Conservation (phyloP, 2,329 filamentous ascomycete genomes). For the Daldinia sp. region DNA sequence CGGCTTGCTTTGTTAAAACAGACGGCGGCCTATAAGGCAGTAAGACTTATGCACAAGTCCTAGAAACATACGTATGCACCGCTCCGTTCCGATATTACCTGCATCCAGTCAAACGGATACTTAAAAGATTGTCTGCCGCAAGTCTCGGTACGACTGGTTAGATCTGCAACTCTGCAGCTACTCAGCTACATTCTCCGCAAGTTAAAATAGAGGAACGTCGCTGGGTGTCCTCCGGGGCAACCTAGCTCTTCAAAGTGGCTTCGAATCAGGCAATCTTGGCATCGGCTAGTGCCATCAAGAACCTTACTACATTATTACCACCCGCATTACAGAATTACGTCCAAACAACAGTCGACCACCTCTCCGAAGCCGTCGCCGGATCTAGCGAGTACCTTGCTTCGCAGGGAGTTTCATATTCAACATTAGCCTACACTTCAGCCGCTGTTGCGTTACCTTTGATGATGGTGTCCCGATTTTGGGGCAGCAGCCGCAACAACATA, state of each 20-base stretch:
- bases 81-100: conserved; percentile 36
- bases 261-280: conserved; percentile 68
- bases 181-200: conserved; percentile 34
- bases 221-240: conserved; percentile 57
- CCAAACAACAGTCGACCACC: conserved; percentile 63
- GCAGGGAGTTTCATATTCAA: conserved; percentile 66
- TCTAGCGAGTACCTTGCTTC: conserved; percentile 66
- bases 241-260: conserved; percentile 69
- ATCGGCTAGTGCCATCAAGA: conserved; percentile 73
- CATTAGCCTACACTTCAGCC: conserved; percentile 61
- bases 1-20: conserved; percentile 10
- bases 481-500: conserved; percentile 58
- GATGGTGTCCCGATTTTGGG: conserved; percentile 71
- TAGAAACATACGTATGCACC: conserved; percentile 33
- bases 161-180: conserved; percentile 30
- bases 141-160: conserved; percentile 39
- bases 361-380: conserved; percentile 62
- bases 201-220: conserved; percentile 41
- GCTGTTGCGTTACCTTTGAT: conserved; percentile 63
- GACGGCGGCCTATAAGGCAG: conserved; percentile 12
- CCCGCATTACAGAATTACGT: conserved; percentile 65
- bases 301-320: conserved; percentile 64
- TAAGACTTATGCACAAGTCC: conserved; percentile 35
- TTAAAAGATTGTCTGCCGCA: conserved; percentile 33
- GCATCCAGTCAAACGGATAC: conserved; percentile 31